phyloP scores from a whole-genome alignment of 1,284 basidiomycete genomes.

The Bondarzewia mesenterica region DNA sequence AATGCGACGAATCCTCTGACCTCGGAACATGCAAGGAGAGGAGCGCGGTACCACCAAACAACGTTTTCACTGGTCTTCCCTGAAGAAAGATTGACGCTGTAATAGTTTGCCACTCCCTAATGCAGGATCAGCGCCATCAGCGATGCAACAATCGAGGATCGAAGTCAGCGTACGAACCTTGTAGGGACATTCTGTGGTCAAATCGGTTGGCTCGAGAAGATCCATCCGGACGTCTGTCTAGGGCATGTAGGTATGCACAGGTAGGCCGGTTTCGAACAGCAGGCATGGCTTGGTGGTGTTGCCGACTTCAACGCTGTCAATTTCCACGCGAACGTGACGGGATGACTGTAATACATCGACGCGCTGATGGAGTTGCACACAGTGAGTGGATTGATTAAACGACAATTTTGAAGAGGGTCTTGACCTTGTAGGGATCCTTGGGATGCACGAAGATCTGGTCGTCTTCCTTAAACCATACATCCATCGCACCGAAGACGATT shows the following conservation, averaged over 20 bases:
- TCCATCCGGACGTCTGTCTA: constrained; percentile 46
- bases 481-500: constrained; percentile 41
- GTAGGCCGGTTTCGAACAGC: constrained; percentile 51
- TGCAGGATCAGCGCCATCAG: constrained; percentile 2
- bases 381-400: no score
- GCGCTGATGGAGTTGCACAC: constrained; percentile 28
- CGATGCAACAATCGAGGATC: background rate
- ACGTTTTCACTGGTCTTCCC: constrained; percentile 38
- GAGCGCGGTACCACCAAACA: constrained; percentile 56
- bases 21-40: constrained; percentile 39
- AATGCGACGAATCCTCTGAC: constrained; percentile 51
- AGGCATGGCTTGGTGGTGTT: constrained; percentile 46
- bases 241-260: constrained; percentile 53
- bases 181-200: constrained; percentile 50
- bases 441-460: constrained; percentile 53
- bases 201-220: constrained; percentile 37
- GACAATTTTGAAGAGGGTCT: no score
- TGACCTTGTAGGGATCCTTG: constrained; percentile 62
- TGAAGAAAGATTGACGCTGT: constrained; percentile 37
- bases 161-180: constrained; percentile 34
- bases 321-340: constrained; percentile 49
- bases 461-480: constrained; percentile 65
- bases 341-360: constrained; percentile 55
- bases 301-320: constrained; percentile 54
- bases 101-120: constrained; percentile 57